Percentiles rank a stretch among this genome's conserved stretches.
These are phyloP conservation scores for Paramarasmius palmivorus DNA, from an alignment of 1,284 basidiomycete species.

Conservation along the genomic window DNA sequence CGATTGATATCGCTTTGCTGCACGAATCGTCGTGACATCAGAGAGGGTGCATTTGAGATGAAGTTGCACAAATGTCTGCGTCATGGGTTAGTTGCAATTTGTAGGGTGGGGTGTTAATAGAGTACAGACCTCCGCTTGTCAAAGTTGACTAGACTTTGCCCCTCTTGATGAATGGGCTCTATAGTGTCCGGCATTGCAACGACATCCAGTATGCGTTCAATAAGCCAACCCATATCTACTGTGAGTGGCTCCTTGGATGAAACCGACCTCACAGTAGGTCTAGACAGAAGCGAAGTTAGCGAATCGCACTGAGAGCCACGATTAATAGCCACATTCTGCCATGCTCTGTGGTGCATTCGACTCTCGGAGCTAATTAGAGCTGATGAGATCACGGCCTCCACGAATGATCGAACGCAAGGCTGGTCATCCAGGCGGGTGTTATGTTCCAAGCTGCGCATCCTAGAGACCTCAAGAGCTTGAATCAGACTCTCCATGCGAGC, in stretches of 20 bases:
- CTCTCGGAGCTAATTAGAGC: constrained; percentile 76
- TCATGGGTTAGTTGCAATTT: constrained; percentile 15
- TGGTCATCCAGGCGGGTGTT: constrained; percentile 32
- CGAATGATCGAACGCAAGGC: constrained; percentile 73
- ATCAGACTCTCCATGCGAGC: constrained; percentile 70
- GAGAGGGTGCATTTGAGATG: constrained; percentile 50
- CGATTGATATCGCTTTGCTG: constrained; percentile 58
- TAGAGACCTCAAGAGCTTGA: constrained; percentile 68
- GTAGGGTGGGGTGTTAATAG: background rate
- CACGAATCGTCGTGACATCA: constrained; percentile 41
- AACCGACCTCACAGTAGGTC: constrained; percentile 44
- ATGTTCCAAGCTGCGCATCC: constrained; percentile 55
- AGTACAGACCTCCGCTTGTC: constrained; percentile 71
- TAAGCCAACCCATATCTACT: constrained; percentile 77
- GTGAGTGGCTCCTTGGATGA: constrained; percentile 54
- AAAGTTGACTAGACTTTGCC: constrained; percentile 68
- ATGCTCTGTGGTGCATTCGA: constrained; percentile 67
- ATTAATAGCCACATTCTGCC: constrained; percentile 64
- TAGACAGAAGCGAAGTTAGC: constrained; percentile 53
- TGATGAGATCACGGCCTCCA: constrained; percentile 70
- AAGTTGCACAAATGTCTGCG: constrained; percentile 65
- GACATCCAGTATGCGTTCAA: constrained; percentile 78
- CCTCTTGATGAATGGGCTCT: constrained; percentile 50
- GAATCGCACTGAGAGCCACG: constrained; percentile 65
- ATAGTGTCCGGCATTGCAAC: constrained; percentile 73